phyloP scores from a whole-genome alignment of 306 rosid species.

The Sesbania bispinosa region DNA sequence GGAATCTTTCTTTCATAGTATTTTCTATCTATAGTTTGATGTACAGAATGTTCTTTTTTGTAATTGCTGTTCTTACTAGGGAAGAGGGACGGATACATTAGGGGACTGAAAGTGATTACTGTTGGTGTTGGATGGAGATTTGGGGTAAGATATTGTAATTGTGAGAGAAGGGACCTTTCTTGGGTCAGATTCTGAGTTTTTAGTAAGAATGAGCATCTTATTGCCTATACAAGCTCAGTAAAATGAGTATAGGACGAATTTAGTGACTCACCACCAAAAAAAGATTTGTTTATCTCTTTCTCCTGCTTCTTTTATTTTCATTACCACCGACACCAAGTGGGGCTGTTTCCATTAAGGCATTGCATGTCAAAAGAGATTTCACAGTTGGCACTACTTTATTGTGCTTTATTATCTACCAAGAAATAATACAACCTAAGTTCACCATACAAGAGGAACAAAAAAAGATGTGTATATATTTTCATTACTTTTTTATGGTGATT shows the following conservation, averaged over 20 bases:
- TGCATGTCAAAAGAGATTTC: not conserved
- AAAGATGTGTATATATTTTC: not conserved
- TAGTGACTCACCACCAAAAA: not conserved
- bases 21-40: not conserved
- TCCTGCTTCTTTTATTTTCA: not conserved
- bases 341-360: not conserved
- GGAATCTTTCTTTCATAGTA: not conserved
- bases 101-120: not conserved
- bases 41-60: not conserved
- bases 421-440: not conserved
- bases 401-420: not conserved
- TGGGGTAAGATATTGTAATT: not conserved
- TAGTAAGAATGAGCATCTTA: not conserved
- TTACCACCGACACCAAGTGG: not conserved
- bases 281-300: not conserved
- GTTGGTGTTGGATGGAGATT: not conserved
- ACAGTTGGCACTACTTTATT: not conserved
- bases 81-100: not conserved
- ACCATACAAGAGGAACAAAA: not conserved
- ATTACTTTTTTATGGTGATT: not conserved
- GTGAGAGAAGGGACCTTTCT: constrained; percentile 7
- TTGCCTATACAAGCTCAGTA: not conserved
- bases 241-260: not conserved
- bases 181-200: not conserved
- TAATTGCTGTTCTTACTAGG: not conserved